phyloP scores from a whole-genome alignment of 2,329 filamentous ascomycete species.

The Cladosporium phlei region DNA sequence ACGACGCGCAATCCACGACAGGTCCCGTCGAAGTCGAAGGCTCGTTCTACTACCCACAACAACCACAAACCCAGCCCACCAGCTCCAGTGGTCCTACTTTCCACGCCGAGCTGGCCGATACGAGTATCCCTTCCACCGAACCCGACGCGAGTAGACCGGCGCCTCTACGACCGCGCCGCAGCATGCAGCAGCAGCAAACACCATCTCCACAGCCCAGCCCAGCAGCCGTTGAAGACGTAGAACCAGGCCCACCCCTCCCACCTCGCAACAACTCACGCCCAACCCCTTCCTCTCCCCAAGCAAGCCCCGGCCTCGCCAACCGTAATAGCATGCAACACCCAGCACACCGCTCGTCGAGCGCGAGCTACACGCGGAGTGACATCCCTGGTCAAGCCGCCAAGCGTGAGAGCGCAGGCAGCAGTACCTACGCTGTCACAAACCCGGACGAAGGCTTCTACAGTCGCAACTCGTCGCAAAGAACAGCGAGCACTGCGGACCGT shows the following conservation, averaged over 20 bases:
- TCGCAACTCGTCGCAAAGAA: slow-evolving; percentile 6
- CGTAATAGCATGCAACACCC: slow-evolving; percentile 12
- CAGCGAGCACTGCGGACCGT: slow-evolving; percentile 1
- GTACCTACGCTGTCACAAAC: slow-evolving; percentile 5
- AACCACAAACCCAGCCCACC: slow-evolving; percentile 21
- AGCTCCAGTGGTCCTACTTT: slow-evolving; percentile 18
- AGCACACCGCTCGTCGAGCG: slow-evolving; percentile 12
- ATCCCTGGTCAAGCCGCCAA: slow-evolving; percentile 11
- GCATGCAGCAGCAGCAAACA: slow-evolving; percentile 2
- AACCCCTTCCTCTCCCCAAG: slow-evolving; percentile 8
- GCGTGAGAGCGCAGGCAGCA: slow-evolving; percentile 13
- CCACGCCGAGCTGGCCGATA: slow-evolving; percentile 23
- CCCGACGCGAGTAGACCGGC: slow-evolving; percentile 1
- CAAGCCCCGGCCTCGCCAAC: slow-evolving; percentile 6
- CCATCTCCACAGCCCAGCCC: slow-evolving; percentile 10
- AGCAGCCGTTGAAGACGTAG: no score
- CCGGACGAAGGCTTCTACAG: slow-evolving; percentile 11
- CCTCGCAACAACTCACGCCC: slow-evolving; percentile 1
- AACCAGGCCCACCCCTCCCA: no score
- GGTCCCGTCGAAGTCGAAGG: slow-evolving; percentile 40
- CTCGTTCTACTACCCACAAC: slow-evolving; percentile 35
- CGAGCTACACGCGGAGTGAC: slow-evolving; percentile 11
- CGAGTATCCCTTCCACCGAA: slow-evolving; percentile 14
- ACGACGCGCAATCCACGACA: slow-evolving; percentile 20
- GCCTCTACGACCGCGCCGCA: slow-evolving; percentile 8